Conservation (phyloP, 345 rosid genomes). For the rapeseed (Brassica napus) region DNA sequence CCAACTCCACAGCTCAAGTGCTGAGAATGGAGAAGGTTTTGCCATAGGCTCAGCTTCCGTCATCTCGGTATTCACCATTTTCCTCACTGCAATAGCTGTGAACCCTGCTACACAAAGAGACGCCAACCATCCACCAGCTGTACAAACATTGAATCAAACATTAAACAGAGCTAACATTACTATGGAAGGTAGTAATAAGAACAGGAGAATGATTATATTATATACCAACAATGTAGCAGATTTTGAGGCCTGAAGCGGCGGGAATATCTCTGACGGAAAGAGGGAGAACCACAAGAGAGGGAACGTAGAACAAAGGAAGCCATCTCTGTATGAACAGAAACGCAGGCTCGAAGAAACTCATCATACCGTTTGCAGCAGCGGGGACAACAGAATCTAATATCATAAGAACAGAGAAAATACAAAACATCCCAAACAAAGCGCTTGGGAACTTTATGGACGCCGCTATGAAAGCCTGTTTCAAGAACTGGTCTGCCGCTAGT, state of each 20-base stretch:
- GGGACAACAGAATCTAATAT: conserved; percentile 67
- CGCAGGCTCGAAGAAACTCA: conserved; percentile 85
- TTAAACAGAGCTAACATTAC: not conserved
- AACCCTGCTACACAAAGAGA: conserved; percentile 89
- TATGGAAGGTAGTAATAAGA: not conserved
- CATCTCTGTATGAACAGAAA: conserved; percentile 87
- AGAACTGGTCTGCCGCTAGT: conserved; percentile 69
- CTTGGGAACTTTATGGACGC: conserved; percentile 97
- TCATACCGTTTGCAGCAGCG: conserved; percentile 62
- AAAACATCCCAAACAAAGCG: conserved; percentile 94
- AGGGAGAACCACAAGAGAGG: conserved; percentile 86
- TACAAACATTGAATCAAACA: conserved; percentile 19
- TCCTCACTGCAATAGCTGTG: conserved; percentile 83
- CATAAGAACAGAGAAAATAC: conserved; percentile 77
- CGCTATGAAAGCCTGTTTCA: conserved; percentile 74
- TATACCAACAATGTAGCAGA: conserved; percentile 75
- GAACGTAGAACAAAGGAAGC: conserved; percentile 96
- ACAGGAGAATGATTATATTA: not conserved
- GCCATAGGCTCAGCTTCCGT: conserved; percentile 90
- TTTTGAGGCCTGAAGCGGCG: conserved; percentile 85
- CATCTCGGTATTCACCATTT: conserved; percentile 82
- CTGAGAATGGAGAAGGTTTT: conserved; percentile 77
- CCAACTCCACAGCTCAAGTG: conserved; percentile 76
- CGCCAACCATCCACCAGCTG: conserved; percentile 96
- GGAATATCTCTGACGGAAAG: conserved; percentile 90